Percentiles rank a stretch among this genome's conserved stretches.
These are phyloP conservation scores for Nemania diffusa DNA, from an alignment of 2,329 filamentous ascomycete species.

Conservation along the genomic window DNA sequence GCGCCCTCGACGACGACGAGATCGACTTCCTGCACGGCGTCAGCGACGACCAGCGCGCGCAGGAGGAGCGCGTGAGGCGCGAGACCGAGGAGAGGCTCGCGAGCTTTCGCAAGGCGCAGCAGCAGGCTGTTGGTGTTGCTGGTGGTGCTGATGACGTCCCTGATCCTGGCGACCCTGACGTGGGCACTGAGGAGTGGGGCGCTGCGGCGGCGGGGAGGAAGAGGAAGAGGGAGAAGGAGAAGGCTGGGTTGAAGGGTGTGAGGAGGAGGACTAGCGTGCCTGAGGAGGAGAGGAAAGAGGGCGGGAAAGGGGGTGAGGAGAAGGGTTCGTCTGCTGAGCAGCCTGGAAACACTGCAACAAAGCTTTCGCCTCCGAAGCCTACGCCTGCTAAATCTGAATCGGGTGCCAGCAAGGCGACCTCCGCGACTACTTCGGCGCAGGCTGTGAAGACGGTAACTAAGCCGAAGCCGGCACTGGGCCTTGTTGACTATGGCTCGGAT, in stretches of 20 bases:
- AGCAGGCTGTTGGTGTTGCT: slow-evolving; percentile 47
- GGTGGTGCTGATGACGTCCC: slow-evolving; percentile 18
- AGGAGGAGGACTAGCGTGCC: slow-evolving; percentile 53
- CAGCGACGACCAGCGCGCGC: slow-evolving; percentile 58
- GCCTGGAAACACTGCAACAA: background rate
- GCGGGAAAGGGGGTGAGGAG: slow-evolving; percentile 22
- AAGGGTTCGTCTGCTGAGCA: slow-evolving; percentile 26
- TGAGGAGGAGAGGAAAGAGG: slow-evolving; percentile 44
- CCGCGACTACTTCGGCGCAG: slow-evolving; percentile 25
- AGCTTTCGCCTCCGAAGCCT: slow-evolving; percentile 8
- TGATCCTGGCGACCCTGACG: slow-evolving; percentile 35
- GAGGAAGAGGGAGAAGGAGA: slow-evolving; percentile 51
- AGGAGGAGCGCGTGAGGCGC: slow-evolving; percentile 63
- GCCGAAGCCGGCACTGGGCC: slow-evolving; percentile 48
- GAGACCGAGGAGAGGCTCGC: slow-evolving; percentile 68
- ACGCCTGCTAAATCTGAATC: background rate
- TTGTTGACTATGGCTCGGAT: slow-evolving; percentile 69
- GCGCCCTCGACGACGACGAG: slow-evolving; percentile 81
- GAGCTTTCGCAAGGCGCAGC: slow-evolving; percentile 65
- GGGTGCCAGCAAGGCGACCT: background rate
- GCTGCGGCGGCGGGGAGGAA: slow-evolving; percentile 53
- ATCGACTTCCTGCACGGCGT: slow-evolving; percentile 77
- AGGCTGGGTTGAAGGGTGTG: slow-evolving; percentile 43
- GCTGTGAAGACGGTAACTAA: slow-evolving; percentile 30
- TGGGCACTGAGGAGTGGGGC: slow-evolving; percentile 47